Percentiles rank a stretch among this genome's conserved stretches.
Evolutionary conservation across 163 green algal genomes (phyloP).

Genomic region (Picocystis sp.): DNA sequence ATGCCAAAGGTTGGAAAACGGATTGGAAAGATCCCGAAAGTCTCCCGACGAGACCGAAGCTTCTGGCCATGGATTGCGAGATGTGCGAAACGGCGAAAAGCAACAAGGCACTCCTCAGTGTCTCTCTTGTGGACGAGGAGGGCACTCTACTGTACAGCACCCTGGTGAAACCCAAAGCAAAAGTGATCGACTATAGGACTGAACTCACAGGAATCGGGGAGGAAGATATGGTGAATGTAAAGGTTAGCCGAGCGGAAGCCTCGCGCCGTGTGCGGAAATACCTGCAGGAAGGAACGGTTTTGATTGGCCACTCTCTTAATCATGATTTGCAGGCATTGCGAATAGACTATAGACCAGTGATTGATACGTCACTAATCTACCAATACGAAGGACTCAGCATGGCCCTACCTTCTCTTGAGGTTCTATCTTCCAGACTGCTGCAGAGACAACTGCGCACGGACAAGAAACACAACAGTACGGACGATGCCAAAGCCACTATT

Average conservation of each 20-base stretch:
- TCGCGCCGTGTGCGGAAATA: constrained; percentile 13
- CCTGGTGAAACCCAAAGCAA: constrained; percentile 31
- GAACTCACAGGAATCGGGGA: constrained; percentile 33
- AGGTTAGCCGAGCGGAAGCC: constrained; percentile 19
- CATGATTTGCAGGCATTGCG: constrained; percentile 40
- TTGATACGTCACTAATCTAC: constrained; percentile 50
- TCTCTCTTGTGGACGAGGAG: constrained; percentile 27
- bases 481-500: constrained; percentile 39
- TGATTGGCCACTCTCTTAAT: constrained; percentile 43
- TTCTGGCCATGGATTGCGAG: constrained; percentile 50
- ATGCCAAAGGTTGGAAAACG: no score
- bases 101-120: constrained; percentile 22
- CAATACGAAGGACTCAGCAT: constrained; percentile 26
- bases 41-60: constrained; percentile 5
- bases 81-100: constrained; percentile 39
- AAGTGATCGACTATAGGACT: constrained; percentile 32
- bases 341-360: constrained; percentile 29
- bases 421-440: constrained; percentile 30
- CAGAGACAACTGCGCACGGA: constrained; percentile 15
- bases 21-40: no score
- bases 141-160: constrained; percentile 10
- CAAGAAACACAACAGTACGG: constrained; percentile 25
- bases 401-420: constrained; percentile 20
- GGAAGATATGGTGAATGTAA: constrained; percentile 20
- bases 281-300: constrained; percentile 19